Conservation (phyloP, 2,329 filamentous ascomycete genomes). For the Colletotrichum karsti region DNA sequence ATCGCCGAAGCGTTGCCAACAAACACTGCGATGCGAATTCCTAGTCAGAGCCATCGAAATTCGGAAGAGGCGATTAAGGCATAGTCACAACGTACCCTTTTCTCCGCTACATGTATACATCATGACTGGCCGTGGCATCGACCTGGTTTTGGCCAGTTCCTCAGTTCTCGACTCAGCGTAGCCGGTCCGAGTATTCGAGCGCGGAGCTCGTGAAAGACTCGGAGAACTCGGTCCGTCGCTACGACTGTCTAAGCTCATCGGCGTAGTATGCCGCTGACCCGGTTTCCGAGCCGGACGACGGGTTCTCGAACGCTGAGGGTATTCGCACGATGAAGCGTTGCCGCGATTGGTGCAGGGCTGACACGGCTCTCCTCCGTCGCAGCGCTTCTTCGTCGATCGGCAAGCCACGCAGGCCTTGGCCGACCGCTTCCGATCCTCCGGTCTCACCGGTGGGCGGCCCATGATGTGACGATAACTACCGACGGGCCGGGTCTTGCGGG, state of each 20-base stretch:
- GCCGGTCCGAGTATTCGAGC: background rate
- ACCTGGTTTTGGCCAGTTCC: too few relatives aligned
- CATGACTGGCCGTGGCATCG: background rate
- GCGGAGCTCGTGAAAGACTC: background rate
- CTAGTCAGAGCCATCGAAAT: background rate
- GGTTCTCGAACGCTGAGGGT: background rate
- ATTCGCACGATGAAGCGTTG: background rate
- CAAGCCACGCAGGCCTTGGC: conserved; percentile 58
- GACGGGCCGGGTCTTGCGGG: background rate
- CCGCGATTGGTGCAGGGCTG: conserved; percentile 5
- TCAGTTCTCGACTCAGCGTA: background rate
- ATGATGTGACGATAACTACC: conserved; percentile 41
- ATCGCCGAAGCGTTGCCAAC: conserved; percentile 60
- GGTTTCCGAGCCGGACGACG: background rate
- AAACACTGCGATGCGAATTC: conserved; percentile 44
- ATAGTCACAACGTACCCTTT: background rate
- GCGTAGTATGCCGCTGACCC: background rate
- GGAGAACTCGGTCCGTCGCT: background rate
- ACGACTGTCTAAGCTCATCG: background rate
- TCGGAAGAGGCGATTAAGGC: background rate
- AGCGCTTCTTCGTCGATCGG: conserved; percentile 59
- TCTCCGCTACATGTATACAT: conserved; percentile 13
- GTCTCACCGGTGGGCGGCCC: conserved; percentile 60
- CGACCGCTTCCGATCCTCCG: conserved; percentile 56
- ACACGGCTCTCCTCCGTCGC: conserved; percentile 57